Base-by-base conservation (phyloP, 2,329 filamentous ascomycete species). In the Diaporthe sp. region DNA sequence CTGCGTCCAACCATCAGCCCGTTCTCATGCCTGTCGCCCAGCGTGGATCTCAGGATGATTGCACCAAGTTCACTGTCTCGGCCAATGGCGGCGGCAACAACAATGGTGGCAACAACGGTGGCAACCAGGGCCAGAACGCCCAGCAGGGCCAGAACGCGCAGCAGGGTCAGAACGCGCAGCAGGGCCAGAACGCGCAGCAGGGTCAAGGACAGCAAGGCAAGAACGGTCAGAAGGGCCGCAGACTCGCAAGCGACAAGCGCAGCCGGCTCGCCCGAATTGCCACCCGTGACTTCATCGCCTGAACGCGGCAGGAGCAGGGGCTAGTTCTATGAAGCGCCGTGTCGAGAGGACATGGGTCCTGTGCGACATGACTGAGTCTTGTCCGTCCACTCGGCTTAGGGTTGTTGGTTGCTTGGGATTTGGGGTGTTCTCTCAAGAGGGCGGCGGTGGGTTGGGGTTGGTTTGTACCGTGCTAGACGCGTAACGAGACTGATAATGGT, bases 11-110 rank as follows among this genome's bases (percentile, higher is more conserved):
- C 78, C 84, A 86, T 77, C 82, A 84, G 70, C 82, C 82, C 37
- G 82, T 83, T n/a, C 67, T 82, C 39, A 84, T 84, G 82, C 82
- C 82, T 28, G 80, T 85, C 62, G 84, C 84, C 39, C 83, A 84
- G 78, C 81, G 84, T 73, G 84, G 84, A 73, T 80, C 83, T 58
- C 84, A 85, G 74, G 84, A 86, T 75, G 84, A 86, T 77, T 86
- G 84, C 77, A 81, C 79, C 31, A 84, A 84, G 77, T 85, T 85
- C 75, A 82, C 81, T 15, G 83, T 85, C 31, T 77, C 77, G 13
- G 51, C 37, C 2, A 17, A 10, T 7, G 74, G 61, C 1, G 70
- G 68, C 8, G 72, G 74, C 10, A 72, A 76, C 39, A 69, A 75
- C 55, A 72, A 68, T 39, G 49, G 25, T 10, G 17, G 71, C 37